A percentile compares a stretch with the other conserved stretches of the same genome.
Conservation (phyloP, 768 basidiomycete species). For the Podaxis mareebaensis region DNA sequence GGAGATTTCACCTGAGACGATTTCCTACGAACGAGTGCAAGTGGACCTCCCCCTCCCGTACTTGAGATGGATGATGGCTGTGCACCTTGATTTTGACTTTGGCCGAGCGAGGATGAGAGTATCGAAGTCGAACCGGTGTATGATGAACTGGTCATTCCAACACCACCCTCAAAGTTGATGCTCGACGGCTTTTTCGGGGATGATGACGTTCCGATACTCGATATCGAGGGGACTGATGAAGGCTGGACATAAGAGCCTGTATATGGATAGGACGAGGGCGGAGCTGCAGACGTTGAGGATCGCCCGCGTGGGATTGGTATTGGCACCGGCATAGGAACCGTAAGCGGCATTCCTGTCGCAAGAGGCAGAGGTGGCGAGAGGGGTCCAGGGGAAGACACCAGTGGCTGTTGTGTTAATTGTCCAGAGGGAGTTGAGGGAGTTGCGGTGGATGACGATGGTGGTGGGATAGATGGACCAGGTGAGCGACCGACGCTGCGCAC, state of each 20-base stretch:
- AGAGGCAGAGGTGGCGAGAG: neutral
- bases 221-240: neutral
- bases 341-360: neutral
- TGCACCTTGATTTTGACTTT: too few relatives aligned
- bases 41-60: neutral
- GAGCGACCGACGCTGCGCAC: constrained; percentile 35
- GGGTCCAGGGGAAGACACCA: neutral
- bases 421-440: neutral
- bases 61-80: neutral
- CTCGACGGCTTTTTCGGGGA: neutral
- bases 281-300: neutral
- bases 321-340: neutral
- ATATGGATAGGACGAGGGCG: neutral
- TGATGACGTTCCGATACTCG: neutral
- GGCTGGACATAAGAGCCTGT: neutral
- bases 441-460: neutral
- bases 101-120: neutral
- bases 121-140: neutral
- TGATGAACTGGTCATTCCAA: neutral
- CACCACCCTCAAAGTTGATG: neutral
- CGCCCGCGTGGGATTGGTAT: neutral
- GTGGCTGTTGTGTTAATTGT: neutral
- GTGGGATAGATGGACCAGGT: neutral
- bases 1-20: constrained; percentile 18
- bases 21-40: constrained; percentile 11